Evolutionary conservation across 1,284 basidiomycete genomes (phyloP), one percentile per base, ranked within the genome.

Genomic region (Athelia psychrophila): DNA sequence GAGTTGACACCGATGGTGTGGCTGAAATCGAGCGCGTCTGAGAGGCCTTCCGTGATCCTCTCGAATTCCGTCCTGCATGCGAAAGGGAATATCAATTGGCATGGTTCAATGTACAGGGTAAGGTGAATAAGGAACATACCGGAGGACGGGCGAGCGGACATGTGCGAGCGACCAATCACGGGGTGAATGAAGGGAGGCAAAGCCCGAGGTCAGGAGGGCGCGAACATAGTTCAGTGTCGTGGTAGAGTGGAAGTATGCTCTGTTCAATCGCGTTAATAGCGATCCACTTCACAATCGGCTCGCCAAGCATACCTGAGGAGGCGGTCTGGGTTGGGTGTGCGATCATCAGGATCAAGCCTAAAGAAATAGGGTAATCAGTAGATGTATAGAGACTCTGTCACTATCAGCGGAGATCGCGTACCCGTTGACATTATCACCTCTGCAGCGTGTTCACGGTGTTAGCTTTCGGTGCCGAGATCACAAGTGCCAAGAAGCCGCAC

Each of bases 361-460:
- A 44, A n/a, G 12, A 25, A 32, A 3, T 25, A 25, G 15, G n/a
- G 40, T 46, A 46, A 22, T 27, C n/a, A 40, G 19, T 24, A n/a
- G 13, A 30, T 30, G 49, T 47, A 51, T 18, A 4, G 16, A 22
- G 27, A 45, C 10, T 23, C 48, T 22, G 33, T 20, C 24, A 49
- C 4, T 12, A 20, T 32, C 36, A 12, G 23, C 18, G 8, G 32
- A 67, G 54, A 20, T 66, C 62, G 65, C 76, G 50, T 60, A 88
- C 76, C 95, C 93, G 59, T 99, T 98, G 44, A 99, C 89, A 64
- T 97, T 98, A 72, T 99, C 95, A 2, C 97, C 96, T 62, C 95
- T 93, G 60, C 60, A 62, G 16, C 22, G 24, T 16, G 47, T n/a
- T n/a, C n/a, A 27, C 51, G 23, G 47, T 36, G 23, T 27, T 13